Evolutionary conservation across 306 rosid genomes (phyloP).

Genomic region (Sicyos baderoa): DNA sequence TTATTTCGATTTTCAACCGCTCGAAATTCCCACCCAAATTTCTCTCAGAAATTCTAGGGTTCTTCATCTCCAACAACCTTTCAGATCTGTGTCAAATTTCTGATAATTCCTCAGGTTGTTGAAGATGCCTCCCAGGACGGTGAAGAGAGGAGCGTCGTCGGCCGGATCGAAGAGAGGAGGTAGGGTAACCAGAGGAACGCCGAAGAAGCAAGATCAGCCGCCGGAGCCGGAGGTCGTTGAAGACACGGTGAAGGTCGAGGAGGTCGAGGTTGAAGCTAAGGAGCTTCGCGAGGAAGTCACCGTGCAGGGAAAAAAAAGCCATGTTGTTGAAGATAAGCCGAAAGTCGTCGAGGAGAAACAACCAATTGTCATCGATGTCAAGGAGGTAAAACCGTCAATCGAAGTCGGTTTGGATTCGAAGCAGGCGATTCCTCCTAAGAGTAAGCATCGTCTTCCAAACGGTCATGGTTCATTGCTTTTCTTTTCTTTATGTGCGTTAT

Average conservation of each 20-base stretch:
- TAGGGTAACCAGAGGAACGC: constrained; percentile 45
- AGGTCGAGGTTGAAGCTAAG: constrained; percentile 18
- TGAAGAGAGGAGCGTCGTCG: constrained; percentile 63
- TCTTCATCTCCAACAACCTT: background rate
- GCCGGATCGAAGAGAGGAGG: constrained; percentile 51
- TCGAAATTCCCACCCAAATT: background rate
- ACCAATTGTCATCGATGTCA: constrained; percentile 22
- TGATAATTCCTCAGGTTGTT: background rate
- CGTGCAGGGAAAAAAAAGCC: constrained; percentile 28
- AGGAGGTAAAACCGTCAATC: constrained; percentile 12
- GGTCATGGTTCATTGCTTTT: background rate
- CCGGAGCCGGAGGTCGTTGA: constrained; percentile 33
- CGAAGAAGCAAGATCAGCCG: constrained; percentile 50
- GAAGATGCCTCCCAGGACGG: constrained; percentile 77
- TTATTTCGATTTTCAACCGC: background rate
- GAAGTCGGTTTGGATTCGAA: constrained; percentile 32
- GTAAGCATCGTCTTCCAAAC: constrained; percentile 21
- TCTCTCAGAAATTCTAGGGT: background rate
- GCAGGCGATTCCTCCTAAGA: constrained; percentile 30
- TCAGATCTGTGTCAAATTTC: constrained; percentile 4
- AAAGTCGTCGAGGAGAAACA: constrained; percentile 25
- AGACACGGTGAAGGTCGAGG: constrained; percentile 39
- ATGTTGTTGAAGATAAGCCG: constrained; percentile 26
- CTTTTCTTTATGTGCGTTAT: background rate
- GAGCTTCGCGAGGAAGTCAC: constrained; percentile 8